Base-by-base conservation (phyloP, 2,329 filamentous ascomycete genomes). In the Colletotrichum costaricense region DNA sequence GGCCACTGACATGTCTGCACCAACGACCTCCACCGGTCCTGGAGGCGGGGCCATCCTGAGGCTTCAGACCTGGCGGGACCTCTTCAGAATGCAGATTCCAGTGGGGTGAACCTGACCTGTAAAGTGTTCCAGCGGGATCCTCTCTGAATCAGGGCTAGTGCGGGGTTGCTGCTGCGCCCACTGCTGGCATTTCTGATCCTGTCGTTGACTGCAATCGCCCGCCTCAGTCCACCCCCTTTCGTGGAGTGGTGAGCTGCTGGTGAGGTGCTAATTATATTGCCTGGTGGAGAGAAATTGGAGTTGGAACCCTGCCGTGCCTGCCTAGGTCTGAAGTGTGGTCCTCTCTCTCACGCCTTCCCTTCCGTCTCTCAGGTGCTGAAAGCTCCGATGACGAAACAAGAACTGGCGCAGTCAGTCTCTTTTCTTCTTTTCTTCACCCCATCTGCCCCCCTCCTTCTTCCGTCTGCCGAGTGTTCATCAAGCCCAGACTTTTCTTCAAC, bases 101-200 rank as follows among this genome's bases (percentile, higher is more conserved):
- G 46, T 24, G 12, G 30, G 28, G 42, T 42, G 38, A 28, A 11
- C 30, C 16, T 26, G 24, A 35, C 26, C 59, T 62, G 22, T 49
- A 35, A 9, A 16, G 9, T 49, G 60, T 26, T 22, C 52, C 54
- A 24, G 35, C 28, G 24, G n/a, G 33, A 33, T 42, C 52, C 38
- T 64, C 54, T 62, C 71, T 71, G 71, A 73, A 71, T 71, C 71
- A 73, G 67, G 70, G 71, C 71, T 73, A 73, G 71, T 73, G 71
- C 71, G 71, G 71, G 71, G 71, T 73, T 73, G 67, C 49, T 66
- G 71, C 67, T 70, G 71, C 62, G 71, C 71, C 71, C 62, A 62
- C 52, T 56, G 46, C 55, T 73, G 56, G 60, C 70, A 65, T 70
- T 71, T 67, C 69, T 71, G 63, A 55, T 38, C 60, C 67, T 59